Evolutionary conservation across 225 moss, liverwort and hornwort genomes (phyloP).

Genomic region (Climacium dendroides): DNA sequence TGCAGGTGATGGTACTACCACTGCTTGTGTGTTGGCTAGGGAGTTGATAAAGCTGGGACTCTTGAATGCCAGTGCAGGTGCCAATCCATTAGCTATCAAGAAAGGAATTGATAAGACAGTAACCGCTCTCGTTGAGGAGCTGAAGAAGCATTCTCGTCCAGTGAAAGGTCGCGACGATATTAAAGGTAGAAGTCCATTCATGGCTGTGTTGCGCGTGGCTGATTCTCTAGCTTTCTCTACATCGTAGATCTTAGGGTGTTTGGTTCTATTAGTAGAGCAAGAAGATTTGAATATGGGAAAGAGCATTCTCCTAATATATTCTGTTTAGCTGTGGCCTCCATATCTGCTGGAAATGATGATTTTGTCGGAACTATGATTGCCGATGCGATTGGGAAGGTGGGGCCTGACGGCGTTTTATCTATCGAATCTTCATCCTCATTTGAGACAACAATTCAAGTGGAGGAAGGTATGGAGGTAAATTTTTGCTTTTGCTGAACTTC

Average conservation of each 20-base stretch:
- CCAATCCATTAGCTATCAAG: conserved; percentile 42
- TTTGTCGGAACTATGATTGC: conserved; percentile 37
- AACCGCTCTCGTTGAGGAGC: conserved; percentile 12
- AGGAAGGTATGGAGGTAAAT: conserved; percentile 62
- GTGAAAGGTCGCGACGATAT: conserved; percentile 22
- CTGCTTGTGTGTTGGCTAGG: conserved; percentile 71
- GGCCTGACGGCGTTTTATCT: conserved; percentile 36
- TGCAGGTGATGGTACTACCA: conserved; percentile 88
- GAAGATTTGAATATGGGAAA: neutral
- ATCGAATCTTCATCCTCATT: conserved; percentile 48
- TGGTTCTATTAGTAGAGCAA: neutral
- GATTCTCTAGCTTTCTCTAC: neutral
- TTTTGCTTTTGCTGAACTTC: neutral
- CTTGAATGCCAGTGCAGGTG: conserved; percentile 70
- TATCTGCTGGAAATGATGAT: conserved; percentile 43
- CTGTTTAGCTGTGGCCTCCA: conserved; percentile 35
- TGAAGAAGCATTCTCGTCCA: conserved; percentile 14
- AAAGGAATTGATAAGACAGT: conserved; percentile 37
- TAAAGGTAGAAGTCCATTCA: neutral
- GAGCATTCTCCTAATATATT: neutral
- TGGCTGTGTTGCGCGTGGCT: neutral
- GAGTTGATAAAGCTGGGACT: conserved; percentile 77
- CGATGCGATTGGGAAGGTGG: conserved; percentile 60
- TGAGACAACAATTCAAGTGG: conserved; percentile 46
- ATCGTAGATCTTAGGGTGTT: neutral